These are phyloP conservation scores for Aurantiochytrium sp. DNA, from an alignment of 108 stramenopile species.

Conservation along the genomic window DNA sequence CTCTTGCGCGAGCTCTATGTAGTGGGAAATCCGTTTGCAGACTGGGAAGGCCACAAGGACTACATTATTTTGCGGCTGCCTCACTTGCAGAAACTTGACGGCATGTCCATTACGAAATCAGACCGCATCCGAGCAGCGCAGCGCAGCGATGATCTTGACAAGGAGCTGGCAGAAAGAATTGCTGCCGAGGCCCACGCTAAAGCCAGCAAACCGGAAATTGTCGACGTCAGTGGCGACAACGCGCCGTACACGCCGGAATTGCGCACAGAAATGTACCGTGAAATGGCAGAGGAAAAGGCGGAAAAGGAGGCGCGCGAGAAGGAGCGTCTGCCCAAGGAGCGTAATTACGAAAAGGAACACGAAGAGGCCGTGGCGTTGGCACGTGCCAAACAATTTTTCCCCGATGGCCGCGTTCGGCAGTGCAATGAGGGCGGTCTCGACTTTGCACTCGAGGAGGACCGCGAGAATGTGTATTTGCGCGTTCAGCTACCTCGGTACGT, in stretches of 20 bases:
- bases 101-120: slow-evolving; percentile 60
- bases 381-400: slow-evolving; percentile 41
- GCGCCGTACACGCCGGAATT: slow-evolving; percentile 66
- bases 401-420: slow-evolving; percentile 18
- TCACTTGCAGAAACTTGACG: slow-evolving; percentile 63
- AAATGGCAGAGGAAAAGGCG: slow-evolving; percentile 67
- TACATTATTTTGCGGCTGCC: slow-evolving; percentile 63
- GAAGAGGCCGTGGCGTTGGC: slow-evolving; percentile 27
- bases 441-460: slow-evolving; percentile 61
- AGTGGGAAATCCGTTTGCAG: slow-evolving; percentile 67
- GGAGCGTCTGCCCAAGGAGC: slow-evolving; percentile 30
- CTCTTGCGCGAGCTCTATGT: slow-evolving; percentile 64
- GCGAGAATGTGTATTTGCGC: slow-evolving; percentile 42
- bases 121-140: slow-evolving; percentile 38
- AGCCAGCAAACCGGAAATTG: not conserved
- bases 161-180: not conserved
- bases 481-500: slow-evolving; percentile 57
- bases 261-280: slow-evolving; percentile 63
- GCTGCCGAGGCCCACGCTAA: not conserved
- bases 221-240: slow-evolving; percentile 27
- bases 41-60: slow-evolving; percentile 51
- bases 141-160: slow-evolving; percentile 31
- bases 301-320: slow-evolving; percentile 63
- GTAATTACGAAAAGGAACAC: slow-evolving; percentile 44
- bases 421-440: slow-evolving; percentile 64